Conservation (phyloP, 129 eudicot genomes). For the Heracleum sosnowskyi region DNA sequence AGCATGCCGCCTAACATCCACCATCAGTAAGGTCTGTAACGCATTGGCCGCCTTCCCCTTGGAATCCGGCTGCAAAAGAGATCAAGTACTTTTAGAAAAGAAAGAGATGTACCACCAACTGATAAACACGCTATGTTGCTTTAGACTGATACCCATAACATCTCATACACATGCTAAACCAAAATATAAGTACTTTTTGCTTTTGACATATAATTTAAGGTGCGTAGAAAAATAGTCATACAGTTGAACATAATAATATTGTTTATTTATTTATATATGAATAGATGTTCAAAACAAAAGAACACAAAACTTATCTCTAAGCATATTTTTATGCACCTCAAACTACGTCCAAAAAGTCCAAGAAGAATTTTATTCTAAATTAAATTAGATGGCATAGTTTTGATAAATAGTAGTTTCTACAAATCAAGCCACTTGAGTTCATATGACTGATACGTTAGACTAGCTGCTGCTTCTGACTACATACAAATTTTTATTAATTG, state of each 20-base stretch:
- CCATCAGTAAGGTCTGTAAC: slow-evolving; percentile 40
- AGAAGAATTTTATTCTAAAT: not conserved
- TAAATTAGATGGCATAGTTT: not conserved
- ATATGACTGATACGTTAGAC: not conserved
- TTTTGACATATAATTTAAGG: not conserved
- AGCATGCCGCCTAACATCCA: not conserved
- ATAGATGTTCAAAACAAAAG: not conserved
- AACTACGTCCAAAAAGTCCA: not conserved
- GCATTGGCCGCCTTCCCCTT: slow-evolving; percentile 47
- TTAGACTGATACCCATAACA: not conserved
- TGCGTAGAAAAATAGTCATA: not conserved
- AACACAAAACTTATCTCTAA: not conserved
- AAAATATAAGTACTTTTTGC: not conserved
- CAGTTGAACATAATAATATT: not conserved
- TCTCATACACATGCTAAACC: not conserved
- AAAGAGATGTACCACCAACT: not conserved
- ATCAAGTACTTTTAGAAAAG: not conserved
- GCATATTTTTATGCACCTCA: not conserved
- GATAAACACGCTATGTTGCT: not conserved
- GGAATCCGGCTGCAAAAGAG: slow-evolving; percentile 39
- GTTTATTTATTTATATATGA: no score
- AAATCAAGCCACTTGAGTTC: not conserved
- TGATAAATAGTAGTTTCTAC: not conserved
- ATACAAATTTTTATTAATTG: not conserved
- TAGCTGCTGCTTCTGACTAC: not conserved